phyloP scores from a whole-genome alignment of 768 basidiomycete species.

The Phlegmacium glaucopus region DNA sequence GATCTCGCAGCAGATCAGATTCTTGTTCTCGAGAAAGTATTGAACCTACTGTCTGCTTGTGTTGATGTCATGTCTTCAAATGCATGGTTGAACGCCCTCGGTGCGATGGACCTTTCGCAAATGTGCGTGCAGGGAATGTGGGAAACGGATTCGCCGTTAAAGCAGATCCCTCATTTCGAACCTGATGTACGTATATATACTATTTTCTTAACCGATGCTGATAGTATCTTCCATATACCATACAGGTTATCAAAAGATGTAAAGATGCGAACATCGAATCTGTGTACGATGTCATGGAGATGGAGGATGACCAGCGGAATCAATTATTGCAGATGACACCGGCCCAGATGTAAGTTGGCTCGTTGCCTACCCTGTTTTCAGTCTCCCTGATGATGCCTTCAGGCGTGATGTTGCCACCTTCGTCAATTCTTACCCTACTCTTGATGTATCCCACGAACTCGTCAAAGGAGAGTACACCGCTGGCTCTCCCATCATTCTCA shows the following conservation, averaged over 20 bases:
- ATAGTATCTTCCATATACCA: background rate
- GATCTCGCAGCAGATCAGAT: constrained; percentile 92
- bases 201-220: too few species aligned
- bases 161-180: constrained; percentile 97
- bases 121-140: constrained; percentile 99
- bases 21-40: constrained; percentile 83
- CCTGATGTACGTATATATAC: constrained; percentile 53
- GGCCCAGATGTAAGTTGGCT: constrained; percentile 72
- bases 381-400: constrained; percentile 12
- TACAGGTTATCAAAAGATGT: constrained; percentile 78
- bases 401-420: constrained; percentile 95
- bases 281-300: constrained; percentile 97
- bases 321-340: constrained; percentile 81
- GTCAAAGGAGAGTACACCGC: constrained; percentile 85
- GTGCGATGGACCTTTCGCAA: constrained; percentile 97
- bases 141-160: constrained; percentile 94
- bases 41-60: constrained; percentile 89
- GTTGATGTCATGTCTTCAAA: constrained; percentile 99
- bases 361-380: background rate
- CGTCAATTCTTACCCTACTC: constrained; percentile 96
- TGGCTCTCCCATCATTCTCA: constrained; percentile 76
- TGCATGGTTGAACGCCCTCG: constrained; percentile 89
- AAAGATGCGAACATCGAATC: constrained; percentile 78
- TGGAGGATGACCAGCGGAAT: constrained; percentile 90
- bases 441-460: constrained; percentile 88